These are phyloP conservation scores for Tremella mesenterica DNA, from an alignment of 768 basidiomycete species.

Conservation along the genomic window DNA sequence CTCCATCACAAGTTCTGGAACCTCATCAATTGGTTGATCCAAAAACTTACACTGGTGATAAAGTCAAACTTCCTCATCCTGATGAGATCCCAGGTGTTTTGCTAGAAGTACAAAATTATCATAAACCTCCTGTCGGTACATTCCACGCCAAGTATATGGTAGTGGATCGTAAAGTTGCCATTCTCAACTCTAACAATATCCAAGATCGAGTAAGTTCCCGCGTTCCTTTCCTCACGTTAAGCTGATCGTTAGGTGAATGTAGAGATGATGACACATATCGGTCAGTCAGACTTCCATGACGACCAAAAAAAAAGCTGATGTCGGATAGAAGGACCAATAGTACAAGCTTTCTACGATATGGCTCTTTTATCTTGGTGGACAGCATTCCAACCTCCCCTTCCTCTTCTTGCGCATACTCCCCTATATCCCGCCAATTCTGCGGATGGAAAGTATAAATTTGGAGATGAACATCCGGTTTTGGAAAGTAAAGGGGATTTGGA, in stretches of 20 bases:
- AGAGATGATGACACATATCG: conserved; percentile 56
- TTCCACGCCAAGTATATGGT: conserved; percentile 63
- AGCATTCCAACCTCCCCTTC: conserved; percentile 15
- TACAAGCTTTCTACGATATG: conserved; percentile 59
- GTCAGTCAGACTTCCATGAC: background rate
- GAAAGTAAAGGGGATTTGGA: conserved; percentile 16
- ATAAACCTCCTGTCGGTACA: conserved; percentile 53
- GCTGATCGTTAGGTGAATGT: conserved; percentile 15
- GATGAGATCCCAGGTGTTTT: conserved; percentile 21
- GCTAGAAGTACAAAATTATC: conserved; percentile 27
- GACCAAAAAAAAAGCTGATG: background rate
- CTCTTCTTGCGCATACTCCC: conserved; percentile 12
- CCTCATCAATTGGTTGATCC: conserved; percentile 23
- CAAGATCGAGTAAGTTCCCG: conserved; percentile 46
- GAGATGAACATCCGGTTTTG: conserved; percentile 15
- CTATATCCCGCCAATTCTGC: conserved; percentile 2
- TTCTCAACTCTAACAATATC: conserved; percentile 60
- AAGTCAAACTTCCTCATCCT: conserved; percentile 25
- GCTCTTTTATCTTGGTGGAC: conserved; percentile 55
- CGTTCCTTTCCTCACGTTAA: background rate
- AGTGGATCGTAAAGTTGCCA: conserved; percentile 55
- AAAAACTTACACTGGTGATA: conserved; percentile 26
- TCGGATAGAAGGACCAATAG: conserved; percentile 54
- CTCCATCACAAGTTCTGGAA: conserved; percentile 21
- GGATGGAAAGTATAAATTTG: conserved; percentile 9